Conservation (phyloP, 306 rosid species). For the Trifolium pratense region DNA sequence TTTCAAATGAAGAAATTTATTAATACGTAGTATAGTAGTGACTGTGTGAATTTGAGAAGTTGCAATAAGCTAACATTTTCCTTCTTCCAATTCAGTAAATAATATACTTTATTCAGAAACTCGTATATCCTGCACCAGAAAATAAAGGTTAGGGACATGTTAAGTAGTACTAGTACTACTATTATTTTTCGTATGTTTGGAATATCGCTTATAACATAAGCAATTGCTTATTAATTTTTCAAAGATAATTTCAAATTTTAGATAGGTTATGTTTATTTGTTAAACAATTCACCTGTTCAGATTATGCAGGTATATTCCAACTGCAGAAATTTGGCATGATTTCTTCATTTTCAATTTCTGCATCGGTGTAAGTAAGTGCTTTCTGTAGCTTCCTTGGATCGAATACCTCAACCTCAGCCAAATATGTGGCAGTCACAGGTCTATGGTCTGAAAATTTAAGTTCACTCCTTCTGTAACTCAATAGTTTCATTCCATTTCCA, state of each 20-base stretch:
- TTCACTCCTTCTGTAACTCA: slow-evolving; percentile 66
- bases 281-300: slow-evolving; percentile 44
- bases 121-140: slow-evolving; percentile 54
- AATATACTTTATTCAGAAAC: slow-evolving; percentile 38
- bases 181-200: too few species aligned
- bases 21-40: not conserved
- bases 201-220: too few species aligned
- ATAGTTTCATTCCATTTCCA: slow-evolving; percentile 73
- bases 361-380: slow-evolving; percentile 84
- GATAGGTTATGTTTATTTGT: too few species aligned
- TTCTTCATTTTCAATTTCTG: slow-evolving; percentile 77
- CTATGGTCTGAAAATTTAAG: slow-evolving; percentile 87
- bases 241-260: too few species aligned
- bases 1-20: slow-evolving; percentile 36
- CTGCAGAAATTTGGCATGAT: slow-evolving; percentile 41
- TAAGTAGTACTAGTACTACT: too few species aligned
- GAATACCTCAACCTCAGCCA: slow-evolving; percentile 91
- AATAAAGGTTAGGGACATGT: slow-evolving; percentile 18
- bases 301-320: slow-evolving; percentile 47
- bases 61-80: slow-evolving; percentile 26
- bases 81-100: slow-evolving; percentile 27
- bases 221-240: too few species aligned
- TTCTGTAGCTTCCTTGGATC: slow-evolving; percentile 75
- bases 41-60: slow-evolving; percentile 35
- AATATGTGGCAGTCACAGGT: slow-evolving; percentile 82